Base-by-base conservation (phyloP, 1,284 basidiomycete genomes). In the Ustilago cynodontis region DNA sequence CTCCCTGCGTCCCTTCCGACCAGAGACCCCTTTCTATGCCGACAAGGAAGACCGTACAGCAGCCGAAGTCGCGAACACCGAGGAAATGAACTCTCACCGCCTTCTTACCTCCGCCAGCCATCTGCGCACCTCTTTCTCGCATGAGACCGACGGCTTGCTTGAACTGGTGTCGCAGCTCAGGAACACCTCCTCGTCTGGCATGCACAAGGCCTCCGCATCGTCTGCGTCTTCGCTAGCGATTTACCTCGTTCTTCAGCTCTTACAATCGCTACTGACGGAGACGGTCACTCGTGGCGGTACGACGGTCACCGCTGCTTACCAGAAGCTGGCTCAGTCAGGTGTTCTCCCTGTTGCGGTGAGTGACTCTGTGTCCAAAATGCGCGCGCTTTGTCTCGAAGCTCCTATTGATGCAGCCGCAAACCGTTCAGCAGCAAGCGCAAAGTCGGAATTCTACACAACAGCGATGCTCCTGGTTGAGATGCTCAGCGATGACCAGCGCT, bases 51-150 rank as follows among this genome's bases (percentile, higher is more conserved):
- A 70, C 13, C 47, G 28, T 22, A 72, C 64, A 9, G 70, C 70
- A 20, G 74, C 67, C 0, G 65, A 70, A 18, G 55, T 65, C 10
- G 67, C 71, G 29, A 72, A 69, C 45, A 56, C 57, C 1, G 76
- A 74, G 24, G 71, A 78, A 26, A 68, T 77, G 71, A 66, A 72
- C 14, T 65, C 66, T 24, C 67, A 72, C 54, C 63, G 70, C n/a
- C 59, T 78, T 10, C 62, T 67, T 47, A 52, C 70, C 9, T 65
- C 62, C 13, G 64, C 71, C 14, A 78, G 76, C 24, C 59, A 61
- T 26, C 64, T 78, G 24, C 66, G 71, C 18, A 73, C 75, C 47
- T 60, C 59, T 1, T 72, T 73, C 26, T 66, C 65, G 31, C 51
- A 77, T 37, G 75, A 73, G 22, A 62, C 64, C 18, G 76, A 78